phyloP scores from a whole-genome alignment of 2,329 filamentous ascomycete species.

The Calonectria leucothoes region DNA sequence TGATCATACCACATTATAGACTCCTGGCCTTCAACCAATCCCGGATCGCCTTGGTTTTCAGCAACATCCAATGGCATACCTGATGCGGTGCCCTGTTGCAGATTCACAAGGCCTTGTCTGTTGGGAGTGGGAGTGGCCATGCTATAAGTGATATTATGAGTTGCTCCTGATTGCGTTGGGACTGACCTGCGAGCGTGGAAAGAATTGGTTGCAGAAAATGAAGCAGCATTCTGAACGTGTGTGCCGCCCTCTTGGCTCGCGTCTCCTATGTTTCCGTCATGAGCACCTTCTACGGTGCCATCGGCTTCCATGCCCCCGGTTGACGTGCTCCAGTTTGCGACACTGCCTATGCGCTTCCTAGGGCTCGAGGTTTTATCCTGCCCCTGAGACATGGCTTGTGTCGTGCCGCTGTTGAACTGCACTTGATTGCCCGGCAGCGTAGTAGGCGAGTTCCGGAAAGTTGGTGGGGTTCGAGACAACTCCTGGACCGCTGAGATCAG shows the following conservation, averaged over 20 bases:
- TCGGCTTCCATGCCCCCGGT: background rate
- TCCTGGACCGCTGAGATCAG: slow-evolving; percentile 45
- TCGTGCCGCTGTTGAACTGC: background rate
- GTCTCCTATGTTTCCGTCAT: background rate
- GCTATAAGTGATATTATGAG: background rate
- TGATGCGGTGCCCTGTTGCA: background rate
- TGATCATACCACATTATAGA: slow-evolving; percentile 51
- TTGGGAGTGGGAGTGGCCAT: background rate
- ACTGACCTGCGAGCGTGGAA: background rate
- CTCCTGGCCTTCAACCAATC: slow-evolving; percentile 45
- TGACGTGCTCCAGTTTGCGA: background rate
- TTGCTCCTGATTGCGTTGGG: background rate
- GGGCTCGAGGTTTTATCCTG: background rate
- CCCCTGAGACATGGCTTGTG: background rate
- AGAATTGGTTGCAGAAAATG: background rate
- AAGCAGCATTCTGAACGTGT: background rate
- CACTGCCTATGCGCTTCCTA: slow-evolving; percentile 17
- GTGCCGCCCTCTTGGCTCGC: background rate
- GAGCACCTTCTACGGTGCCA: background rate
- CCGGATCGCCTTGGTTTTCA: slow-evolving; percentile 13
- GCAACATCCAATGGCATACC: background rate
- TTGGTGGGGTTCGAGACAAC: slow-evolving; percentile 25
- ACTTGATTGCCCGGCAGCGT: background rate
- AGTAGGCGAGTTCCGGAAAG: slow-evolving; percentile 26
- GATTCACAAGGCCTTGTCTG: background rate